Conservation (phyloP, 78 protist species). For the Trichosphaerium sp. region DNA sequence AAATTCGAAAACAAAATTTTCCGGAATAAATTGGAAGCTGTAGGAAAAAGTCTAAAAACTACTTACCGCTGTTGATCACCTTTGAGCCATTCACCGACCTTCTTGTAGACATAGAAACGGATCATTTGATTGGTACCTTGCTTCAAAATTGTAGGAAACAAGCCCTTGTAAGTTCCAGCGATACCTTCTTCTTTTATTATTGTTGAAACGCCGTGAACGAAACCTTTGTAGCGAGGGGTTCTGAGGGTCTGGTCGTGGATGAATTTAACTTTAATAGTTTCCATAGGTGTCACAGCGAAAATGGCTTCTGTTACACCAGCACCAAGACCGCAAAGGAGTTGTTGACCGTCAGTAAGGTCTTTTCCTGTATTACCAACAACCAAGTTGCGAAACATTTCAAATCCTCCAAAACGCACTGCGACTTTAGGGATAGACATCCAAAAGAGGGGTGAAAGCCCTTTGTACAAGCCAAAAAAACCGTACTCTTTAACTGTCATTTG, state of each 20-base stretch:
- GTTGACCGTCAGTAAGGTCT: background rate
- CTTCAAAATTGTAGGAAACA: conserved; percentile 21
- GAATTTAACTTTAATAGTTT: conserved; percentile 14
- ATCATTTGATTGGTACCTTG: conserved; percentile 27
- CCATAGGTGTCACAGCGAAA: conserved; percentile 25
- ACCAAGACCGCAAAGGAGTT: conserved; percentile 5
- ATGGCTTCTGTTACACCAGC: conserved; percentile 32
- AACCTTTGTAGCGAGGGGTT: conserved; percentile 6
- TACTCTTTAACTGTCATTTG: background rate
- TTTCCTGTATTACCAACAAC: conserved; percentile 6
- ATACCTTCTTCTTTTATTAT: conserved; percentile 8
- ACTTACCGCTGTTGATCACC: background rate
- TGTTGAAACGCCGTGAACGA: conserved; percentile 4
- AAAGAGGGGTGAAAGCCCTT: conserved; percentile 22
- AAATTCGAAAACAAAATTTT: no score
- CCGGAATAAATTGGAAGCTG: no score
- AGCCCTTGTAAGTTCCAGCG: conserved; percentile 23
- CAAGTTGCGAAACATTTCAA: background rate
- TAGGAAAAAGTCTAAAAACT: no score
- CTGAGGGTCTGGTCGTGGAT: conserved; percentile 18
- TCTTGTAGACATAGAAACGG: conserved; percentile 13
- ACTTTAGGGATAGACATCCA: conserved; percentile 23
- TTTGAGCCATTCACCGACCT: background rate
- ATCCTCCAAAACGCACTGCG: conserved; percentile 26
- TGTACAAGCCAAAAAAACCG: conserved; percentile 15